Evolutionary conservation across 306 rosid species (phyloP), one percentile per base, ranked within the genome.

Genomic region (Quercus bicolor): DNA sequence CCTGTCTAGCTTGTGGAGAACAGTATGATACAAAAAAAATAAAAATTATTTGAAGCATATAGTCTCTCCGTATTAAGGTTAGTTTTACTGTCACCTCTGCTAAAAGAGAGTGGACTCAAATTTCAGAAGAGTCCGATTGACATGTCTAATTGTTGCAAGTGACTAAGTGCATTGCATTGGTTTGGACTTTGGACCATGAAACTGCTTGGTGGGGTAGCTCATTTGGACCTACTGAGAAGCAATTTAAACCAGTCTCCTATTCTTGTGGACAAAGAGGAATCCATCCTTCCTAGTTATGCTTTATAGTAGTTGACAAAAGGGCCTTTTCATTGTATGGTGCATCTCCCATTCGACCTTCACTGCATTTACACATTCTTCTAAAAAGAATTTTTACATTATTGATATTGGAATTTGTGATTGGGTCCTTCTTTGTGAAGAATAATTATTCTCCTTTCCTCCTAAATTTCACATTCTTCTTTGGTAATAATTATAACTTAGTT

Each of bases 131-230:
- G 31, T 8, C 14, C 29, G 1, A 57, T 57, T 21, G 64, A 57
- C 29, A 57, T 20, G 10, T 57, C 64, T 57, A 20, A 10, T 10
- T 57, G 29, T 11, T 57, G 12, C 1, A 33, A 75, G 61, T 70
- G 74, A 76, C 80, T 15, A 76, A 71, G 23, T 52, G 28, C 73
- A 51, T 70, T 52, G 40, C 73, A 51, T 70, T 70, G 66, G 14
- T 11, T 48, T 48, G 53, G 77, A 81, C 60, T 11, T 48, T 48
- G 53, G 77, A 81, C 60, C 80, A 24, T 57, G 2, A 61, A 81
- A 70, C 24, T 48, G n/a, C n/a, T 29, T 45, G 68, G 68, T 75
- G 45, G 65, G 73, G 66, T 64, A 21, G 66, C 28, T 65, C 23
- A 55, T 40, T 40, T 31, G 57, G 69, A 14, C 40, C 26, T 66